Evolutionary conservation across 2,329 filamentous ascomycete species (phyloP).

Genomic region (Neopestalotiopsis sp.): DNA sequence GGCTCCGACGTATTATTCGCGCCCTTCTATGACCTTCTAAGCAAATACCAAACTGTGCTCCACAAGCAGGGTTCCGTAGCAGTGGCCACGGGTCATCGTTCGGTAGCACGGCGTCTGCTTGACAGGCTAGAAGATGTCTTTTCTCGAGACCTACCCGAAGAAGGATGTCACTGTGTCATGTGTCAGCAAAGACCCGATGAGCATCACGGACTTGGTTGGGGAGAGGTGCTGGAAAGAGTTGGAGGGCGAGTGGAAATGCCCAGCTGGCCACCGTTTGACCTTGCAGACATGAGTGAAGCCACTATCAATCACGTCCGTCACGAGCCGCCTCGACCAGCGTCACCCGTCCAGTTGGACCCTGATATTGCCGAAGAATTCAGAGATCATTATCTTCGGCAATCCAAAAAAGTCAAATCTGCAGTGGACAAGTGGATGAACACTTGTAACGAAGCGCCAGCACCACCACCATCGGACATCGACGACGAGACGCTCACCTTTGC

Average conservation of each 20-base stretch:
- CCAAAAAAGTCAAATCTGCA: constrained; percentile 87
- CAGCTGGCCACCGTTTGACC: constrained; percentile 85
- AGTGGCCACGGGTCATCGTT: constrained; percentile 93
- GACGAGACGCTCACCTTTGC: constrained; percentile 94
- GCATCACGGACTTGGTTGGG: constrained; percentile 84
- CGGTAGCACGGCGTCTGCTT: constrained; percentile 86
- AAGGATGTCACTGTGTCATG: constrained; percentile 86
- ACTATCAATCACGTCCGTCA: constrained; percentile 65
- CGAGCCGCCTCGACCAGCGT: constrained; percentile 59
- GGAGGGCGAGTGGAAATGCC: constrained; percentile 87
- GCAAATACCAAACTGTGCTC: constrained; percentile 85
- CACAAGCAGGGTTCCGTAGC: constrained; percentile 86
- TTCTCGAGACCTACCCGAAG: constrained; percentile 84
- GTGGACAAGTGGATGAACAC: constrained; percentile 89
- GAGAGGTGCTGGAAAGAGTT: constrained; percentile 91
- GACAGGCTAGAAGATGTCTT: constrained; percentile 95
- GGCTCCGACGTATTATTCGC: constrained; percentile 79
- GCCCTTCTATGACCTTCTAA: constrained; percentile 80
- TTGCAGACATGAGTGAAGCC: constrained; percentile 65
- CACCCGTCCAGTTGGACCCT: constrained; percentile 79
- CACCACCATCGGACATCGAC: constrained; percentile 86
- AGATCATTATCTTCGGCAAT: constrained; percentile 90
- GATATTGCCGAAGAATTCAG: constrained; percentile 94
- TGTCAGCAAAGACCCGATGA: constrained; percentile 69
- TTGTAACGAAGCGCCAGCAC: constrained; percentile 74